Evolutionary conservation across 495 filamentous ascomycete genomes (phyloP).

Genomic region (Xylaria intraflava): DNA sequence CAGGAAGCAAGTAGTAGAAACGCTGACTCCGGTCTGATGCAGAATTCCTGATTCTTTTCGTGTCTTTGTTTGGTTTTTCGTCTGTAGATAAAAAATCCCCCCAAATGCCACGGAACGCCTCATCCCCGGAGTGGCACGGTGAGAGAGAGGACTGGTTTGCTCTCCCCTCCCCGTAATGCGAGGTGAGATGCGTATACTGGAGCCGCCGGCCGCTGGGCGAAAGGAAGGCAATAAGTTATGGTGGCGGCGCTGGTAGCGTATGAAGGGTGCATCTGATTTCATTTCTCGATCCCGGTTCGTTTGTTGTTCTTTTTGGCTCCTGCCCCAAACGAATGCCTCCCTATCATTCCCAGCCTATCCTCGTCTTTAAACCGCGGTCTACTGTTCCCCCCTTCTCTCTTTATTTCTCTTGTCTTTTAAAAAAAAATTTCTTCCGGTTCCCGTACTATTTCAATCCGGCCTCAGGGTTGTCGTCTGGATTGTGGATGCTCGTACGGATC

Average conservation of each 20-base stretch:
- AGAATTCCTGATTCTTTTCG: constrained; percentile 1
- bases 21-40: constrained; percentile 8
- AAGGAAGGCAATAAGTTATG: not conserved
- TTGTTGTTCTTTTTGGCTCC: not conserved
- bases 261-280: not conserved
- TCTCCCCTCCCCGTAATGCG: constrained; percentile 4
- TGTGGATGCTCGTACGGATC: constrained; percentile 19
- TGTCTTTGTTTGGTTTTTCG: not conserved
- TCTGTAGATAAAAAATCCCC: not conserved
- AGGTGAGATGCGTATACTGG: not conserved
- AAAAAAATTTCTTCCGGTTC: not conserved
- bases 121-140: too few relatives aligned
- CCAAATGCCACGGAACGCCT: too few relatives aligned
- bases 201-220: not conserved
- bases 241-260: not conserved
- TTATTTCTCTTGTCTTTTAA: not conserved
- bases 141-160: too few relatives aligned
- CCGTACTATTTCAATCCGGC: too few relatives aligned
- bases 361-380: constrained; percentile 2
- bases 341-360: constrained; percentile 1
- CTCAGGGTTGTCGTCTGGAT: constrained; percentile 7
- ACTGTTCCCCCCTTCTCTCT: not conserved
- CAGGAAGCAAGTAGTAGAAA: not conserved
- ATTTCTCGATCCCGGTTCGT: constrained; percentile 1
- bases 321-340: constrained; percentile 8